Conservation (phyloP, 805 yeast species). For the Wickerhamomyces bovis region DNA sequence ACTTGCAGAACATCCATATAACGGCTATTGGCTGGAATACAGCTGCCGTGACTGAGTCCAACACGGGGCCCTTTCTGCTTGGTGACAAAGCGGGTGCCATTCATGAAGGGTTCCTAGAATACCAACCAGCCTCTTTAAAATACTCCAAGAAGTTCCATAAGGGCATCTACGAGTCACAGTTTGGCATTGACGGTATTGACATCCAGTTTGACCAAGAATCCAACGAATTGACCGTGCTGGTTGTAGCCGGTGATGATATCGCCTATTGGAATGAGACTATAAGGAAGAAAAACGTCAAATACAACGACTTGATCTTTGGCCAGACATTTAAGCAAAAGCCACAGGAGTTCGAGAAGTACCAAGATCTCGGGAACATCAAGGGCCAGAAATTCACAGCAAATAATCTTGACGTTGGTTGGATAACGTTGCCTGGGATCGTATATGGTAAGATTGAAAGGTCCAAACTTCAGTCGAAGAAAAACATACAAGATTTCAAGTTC, state of each 20-base stretch:
- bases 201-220: slow-evolving; percentile 7
- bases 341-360: slow-evolving; percentile 32
- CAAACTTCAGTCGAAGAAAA: slow-evolving; percentile 16
- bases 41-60: slow-evolving; percentile 25
- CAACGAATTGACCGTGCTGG: slow-evolving; percentile 11
- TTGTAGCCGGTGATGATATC: slow-evolving; percentile 27
- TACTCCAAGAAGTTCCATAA: slow-evolving; percentile 36
- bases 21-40: slow-evolving; percentile 38
- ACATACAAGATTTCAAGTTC: slow-evolving; percentile 31
- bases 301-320: slow-evolving; percentile 17
- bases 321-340: slow-evolving; percentile 23
- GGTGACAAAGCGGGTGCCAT: slow-evolving; percentile 45
- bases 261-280: slow-evolving; percentile 22
- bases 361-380: slow-evolving; percentile 26
- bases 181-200: slow-evolving; percentile 24
- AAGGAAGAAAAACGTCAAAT: slow-evolving; percentile 16
- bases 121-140: slow-evolving; percentile 31
- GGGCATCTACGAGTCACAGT: slow-evolving; percentile 26
- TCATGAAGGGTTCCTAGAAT: slow-evolving; percentile 41
- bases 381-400: slow-evolving; percentile 28
- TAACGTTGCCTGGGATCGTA: slow-evolving; percentile 41
- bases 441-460: slow-evolving; percentile 31
- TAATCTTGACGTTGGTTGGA: slow-evolving; percentile 36
- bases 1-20: slow-evolving; percentile 41
- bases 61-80: slow-evolving; percentile 42